These are phyloP conservation scores for Sugiyamaella floridensis DNA, from an alignment of 805 yeast genomes.

Conservation along the genomic window DNA sequence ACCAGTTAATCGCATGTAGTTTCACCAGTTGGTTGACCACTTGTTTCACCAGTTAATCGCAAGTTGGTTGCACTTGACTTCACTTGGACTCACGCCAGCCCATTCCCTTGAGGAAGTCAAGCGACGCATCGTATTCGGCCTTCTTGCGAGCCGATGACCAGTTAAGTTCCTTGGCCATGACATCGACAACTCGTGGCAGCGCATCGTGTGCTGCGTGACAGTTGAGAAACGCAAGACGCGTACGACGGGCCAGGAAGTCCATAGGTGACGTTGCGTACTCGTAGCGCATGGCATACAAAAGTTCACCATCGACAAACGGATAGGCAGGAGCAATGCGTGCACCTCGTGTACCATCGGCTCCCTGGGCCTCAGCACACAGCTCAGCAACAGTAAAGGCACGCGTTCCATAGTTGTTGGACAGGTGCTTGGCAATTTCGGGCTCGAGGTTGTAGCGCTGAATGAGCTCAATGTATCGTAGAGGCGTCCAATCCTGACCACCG, in stretches of 20 bases:
- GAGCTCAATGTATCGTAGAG: slow-evolving; percentile 67
- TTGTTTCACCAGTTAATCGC: neutral
- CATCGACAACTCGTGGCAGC: slow-evolving; percentile 76
- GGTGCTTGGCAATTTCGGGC: slow-evolving; percentile 68
- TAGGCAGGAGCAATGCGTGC: slow-evolving; percentile 50
- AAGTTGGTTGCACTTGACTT: neutral
- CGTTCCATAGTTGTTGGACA: slow-evolving; percentile 83
- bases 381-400: slow-evolving; percentile 66
- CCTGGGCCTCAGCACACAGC: slow-evolving; percentile 33
- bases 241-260: slow-evolving; percentile 89
- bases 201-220: slow-evolving; percentile 75
- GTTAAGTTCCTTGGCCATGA: slow-evolving; percentile 70
- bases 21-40: neutral
- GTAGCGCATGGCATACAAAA: slow-evolving; percentile 69
- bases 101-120: slow-evolving; percentile 34
- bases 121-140: slow-evolving; percentile 36
- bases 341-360: slow-evolving; percentile 30
- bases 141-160: slow-evolving; percentile 63
- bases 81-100: slow-evolving; percentile 24
- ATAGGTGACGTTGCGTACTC: slow-evolving; percentile 85
- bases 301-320: slow-evolving; percentile 80
- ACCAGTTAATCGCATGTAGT: neutral
- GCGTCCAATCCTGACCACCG: slow-evolving; percentile 79
- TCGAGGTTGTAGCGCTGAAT: slow-evolving; percentile 72
- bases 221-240: slow-evolving; percentile 86